phyloP scores from a whole-genome alignment of 2,329 filamentous ascomycete genomes.

The Fusarium devonianum region DNA sequence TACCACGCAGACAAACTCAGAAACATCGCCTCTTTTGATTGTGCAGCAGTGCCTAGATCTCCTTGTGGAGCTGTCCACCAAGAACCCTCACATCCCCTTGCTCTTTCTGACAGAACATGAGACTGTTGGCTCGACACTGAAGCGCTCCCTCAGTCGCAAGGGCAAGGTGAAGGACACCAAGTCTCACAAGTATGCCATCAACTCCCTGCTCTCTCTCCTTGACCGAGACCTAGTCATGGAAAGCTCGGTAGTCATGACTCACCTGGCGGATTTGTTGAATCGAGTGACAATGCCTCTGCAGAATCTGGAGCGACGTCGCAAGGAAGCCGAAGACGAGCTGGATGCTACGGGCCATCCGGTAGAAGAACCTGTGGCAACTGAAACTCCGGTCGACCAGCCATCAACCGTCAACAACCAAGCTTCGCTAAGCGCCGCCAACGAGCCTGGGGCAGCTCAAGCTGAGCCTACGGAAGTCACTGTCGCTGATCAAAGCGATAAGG shows the following conservation, averaged over 20 bases:
- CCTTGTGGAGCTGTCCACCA: constrained; percentile 81
- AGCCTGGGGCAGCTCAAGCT: constrained; percentile 40
- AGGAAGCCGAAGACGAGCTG: constrained; percentile 68
- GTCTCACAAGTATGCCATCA: constrained; percentile 87
- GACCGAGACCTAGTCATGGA: constrained; percentile 97
- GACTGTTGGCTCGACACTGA: constrained; percentile 73
- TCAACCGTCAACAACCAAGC: constrained; percentile 47
- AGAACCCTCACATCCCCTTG: constrained; percentile 85
- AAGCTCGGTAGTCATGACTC: constrained; percentile 96
- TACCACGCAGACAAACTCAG: constrained; percentile 69
- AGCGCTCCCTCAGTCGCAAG: constrained; percentile 79
- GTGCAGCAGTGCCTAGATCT: constrained; percentile 94
- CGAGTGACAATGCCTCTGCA: constrained; percentile 88
- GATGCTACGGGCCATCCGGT: constrained; percentile 50
- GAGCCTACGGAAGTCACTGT: constrained; percentile 39
- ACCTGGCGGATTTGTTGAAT: constrained; percentile 84
- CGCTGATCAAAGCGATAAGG: constrained; percentile 36
- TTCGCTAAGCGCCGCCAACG: constrained; percentile 27
- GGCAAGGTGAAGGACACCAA: constrained; percentile 87
- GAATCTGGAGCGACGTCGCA: constrained; percentile 81
- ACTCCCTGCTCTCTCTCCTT: constrained; percentile 84
- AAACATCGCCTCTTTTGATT: constrained; percentile 92
- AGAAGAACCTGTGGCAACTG: constrained; percentile 45
- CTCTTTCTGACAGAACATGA: constrained; percentile 97
- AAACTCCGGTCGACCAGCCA: constrained; percentile 21